These are phyloP conservation scores for Mrakiaceae sp. DNA, from an alignment of 1,284 basidiomycete genomes.

Conservation along the genomic window DNA sequence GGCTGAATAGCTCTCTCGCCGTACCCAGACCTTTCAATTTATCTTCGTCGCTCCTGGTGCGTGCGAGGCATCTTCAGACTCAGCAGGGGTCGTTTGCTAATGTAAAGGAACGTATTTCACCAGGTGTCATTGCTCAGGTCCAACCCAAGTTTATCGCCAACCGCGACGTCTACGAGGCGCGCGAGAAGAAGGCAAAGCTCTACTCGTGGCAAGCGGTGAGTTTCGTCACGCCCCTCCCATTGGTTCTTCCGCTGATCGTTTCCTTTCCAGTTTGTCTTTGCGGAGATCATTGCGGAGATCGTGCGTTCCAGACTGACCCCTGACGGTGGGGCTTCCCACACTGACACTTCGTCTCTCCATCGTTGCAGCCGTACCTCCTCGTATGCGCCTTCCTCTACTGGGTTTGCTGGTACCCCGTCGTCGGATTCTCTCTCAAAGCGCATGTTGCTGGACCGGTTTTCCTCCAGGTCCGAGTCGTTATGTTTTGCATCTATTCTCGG, in stretches of 20 bases:
- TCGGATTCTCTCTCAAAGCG: slow-evolving; percentile 25
- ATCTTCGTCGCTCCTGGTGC: slow-evolving; percentile 13
- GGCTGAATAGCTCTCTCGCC: background rate
- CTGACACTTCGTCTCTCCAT: slow-evolving; percentile 15
- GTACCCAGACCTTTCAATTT: background rate
- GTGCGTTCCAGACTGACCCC: background rate
- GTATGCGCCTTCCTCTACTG: slow-evolving; percentile 31
- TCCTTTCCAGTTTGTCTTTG: slow-evolving; percentile 11
- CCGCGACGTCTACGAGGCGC: slow-evolving; percentile 31
- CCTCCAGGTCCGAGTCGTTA: slow-evolving; percentile 24
- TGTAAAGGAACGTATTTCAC: too few species aligned
- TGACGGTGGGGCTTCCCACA: too few species aligned
- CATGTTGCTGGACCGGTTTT: slow-evolving; percentile 29
- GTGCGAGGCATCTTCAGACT: too few species aligned
- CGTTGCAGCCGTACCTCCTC: slow-evolving; percentile 28
- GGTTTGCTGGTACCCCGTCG: slow-evolving; percentile 27
- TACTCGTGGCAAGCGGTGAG: slow-evolving; percentile 20
- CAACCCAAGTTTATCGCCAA: slow-evolving; percentile 36
- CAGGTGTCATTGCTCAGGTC: slow-evolving; percentile 27
- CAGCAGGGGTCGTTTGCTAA: too few species aligned
- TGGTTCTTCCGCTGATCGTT: background rate
- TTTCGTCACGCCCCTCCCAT: background rate
- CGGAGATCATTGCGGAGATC: background rate
- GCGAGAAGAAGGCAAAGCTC: slow-evolving; percentile 34
- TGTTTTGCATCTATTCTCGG: background rate